Percentiles rank a stretch among this genome's conserved stretches.
These are phyloP conservation scores for Rhizomucor pusillus DNA, from an alignment of 371 early-diverging fungal genomes.

Conservation along the genomic window DNA sequence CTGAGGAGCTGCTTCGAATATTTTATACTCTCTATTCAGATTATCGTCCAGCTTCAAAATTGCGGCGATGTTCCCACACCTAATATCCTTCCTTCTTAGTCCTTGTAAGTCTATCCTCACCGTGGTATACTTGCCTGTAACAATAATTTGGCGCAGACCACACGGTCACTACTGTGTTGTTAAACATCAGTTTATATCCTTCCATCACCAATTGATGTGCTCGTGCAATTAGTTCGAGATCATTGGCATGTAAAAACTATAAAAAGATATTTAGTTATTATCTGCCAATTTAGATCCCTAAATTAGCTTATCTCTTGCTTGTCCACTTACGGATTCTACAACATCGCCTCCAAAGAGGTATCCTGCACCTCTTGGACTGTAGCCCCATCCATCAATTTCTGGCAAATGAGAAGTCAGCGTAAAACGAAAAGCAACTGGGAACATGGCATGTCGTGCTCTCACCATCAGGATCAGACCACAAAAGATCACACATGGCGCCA, in stretches of 20 bases:
- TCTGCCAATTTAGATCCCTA: too few species aligned
- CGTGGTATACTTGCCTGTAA: conserved; percentile 55
- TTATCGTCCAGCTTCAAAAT: conserved; percentile 96
- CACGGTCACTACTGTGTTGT: conserved; percentile 95
- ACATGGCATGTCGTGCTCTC: conserved; percentile 4
- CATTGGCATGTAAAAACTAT: conserved; percentile 86
- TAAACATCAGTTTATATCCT: conserved; percentile 96
- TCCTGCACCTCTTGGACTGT: conserved; percentile 98
- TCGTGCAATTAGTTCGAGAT: conserved; percentile 92
- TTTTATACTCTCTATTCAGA: conserved; percentile 76
- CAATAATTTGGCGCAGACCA: conserved; percentile 99
- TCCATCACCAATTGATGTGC: conserved; percentile 99
- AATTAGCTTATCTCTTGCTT: neutral
- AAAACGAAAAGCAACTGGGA: too few species aligned
- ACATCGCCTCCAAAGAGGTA: conserved; percentile 97
- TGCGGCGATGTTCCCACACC: conserved; percentile 99
- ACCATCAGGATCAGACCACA: conserved; percentile 99
- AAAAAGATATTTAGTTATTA: too few species aligned
- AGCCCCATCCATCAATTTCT: conserved; percentile 93
- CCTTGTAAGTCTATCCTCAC: too few species aligned
- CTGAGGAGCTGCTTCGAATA: conserved; percentile 86
- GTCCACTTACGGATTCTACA: conserved; percentile 63
- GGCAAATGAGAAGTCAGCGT: neutral
- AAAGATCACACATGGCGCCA: conserved; percentile 98
- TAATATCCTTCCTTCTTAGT: conserved; percentile 5